Conservation (phyloP, 176 grass and related monocot species). For the Otatea glauca region DNA sequence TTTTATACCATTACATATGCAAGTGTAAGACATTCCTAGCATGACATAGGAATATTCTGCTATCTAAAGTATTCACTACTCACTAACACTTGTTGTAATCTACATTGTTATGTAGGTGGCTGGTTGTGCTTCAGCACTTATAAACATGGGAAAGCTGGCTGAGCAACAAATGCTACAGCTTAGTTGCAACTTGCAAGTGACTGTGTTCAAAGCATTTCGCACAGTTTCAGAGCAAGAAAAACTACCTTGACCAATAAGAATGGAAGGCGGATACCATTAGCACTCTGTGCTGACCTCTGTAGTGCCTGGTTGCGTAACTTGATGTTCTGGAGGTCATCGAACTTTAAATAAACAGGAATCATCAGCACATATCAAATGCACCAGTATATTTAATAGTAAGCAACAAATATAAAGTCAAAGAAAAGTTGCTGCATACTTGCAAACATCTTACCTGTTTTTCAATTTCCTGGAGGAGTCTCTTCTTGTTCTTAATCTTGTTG, state of each 20-base stretch:
- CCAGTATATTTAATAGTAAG: conserved; percentile 32
- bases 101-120: conserved; percentile 16
- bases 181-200: conserved; percentile 20
- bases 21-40: conserved; percentile 23
- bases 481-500: conserved; percentile 76
- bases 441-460: conserved; percentile 81
- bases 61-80: conserved; percentile 26
- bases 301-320: conserved; percentile 70
- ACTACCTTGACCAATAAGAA: conserved; percentile 94
- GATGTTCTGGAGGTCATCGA: conserved; percentile 83
- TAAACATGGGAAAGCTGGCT: conserved; percentile 5
- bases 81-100: conserved; percentile 8
- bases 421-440: conserved; percentile 11
- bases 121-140: background rate
- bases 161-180: conserved; percentile 23
- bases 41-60: conserved; percentile 10
- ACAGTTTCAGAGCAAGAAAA: conserved; percentile 23
- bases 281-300: conserved; percentile 55
- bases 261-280: conserved; percentile 72
- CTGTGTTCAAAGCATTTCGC: background rate
- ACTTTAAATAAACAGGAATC: conserved; percentile 66
- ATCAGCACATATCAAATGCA: conserved; percentile 21
- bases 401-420: conserved; percentile 41
- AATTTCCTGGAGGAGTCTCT: conserved; percentile 72
- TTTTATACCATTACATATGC: conserved; percentile 14